Base-by-base conservation (phyloP, 495 filamentous ascomycete species). In the Bryoglossum gracile region DNA sequence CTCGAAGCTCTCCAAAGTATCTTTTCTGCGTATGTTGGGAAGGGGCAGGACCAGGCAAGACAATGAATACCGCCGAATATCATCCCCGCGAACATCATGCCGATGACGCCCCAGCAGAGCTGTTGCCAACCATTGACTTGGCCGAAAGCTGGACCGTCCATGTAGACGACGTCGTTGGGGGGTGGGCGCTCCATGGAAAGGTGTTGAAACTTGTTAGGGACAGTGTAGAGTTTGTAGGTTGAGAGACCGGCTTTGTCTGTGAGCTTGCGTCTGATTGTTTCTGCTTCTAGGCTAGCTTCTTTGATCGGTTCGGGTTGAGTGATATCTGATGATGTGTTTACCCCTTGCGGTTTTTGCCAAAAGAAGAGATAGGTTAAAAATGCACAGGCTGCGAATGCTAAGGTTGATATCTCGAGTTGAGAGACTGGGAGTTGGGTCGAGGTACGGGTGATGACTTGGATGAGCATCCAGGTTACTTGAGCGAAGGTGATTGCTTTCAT, bases 361-460 rank as follows among this genome's bases (percentile, higher is more conserved):
- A 19, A 65, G 4, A 57, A 54, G 6, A 46, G 28, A 18, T 51
- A 58, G 0, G 59, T 62, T 1, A 56, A 22, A 8, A 54, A 43
- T 2, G 64, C 56, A 39, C 60, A 65, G 2, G 51, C 36, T 2
- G 62, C 42, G 35, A 67, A 57, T n/a, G 56, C 61, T 1, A 64
- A 16, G 2, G 65, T 64, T 1, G 61, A 24, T 8, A 68, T 43
- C 46, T 71, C 68, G 4, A 68, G 51, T 8, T 58, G 51, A 9
- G 67, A 60, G 25, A 65, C 55, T 0, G 61, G 37, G 4, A 68
- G 51, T 18, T 50, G 21, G 44, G 56, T 41, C 0, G 48, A 39
- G 1, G 16, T 45, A 3, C 67, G 51, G 21, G 43, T 52, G 25
- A 66, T 51, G 36, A 59, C 34, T 18, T 66, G 61, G 16, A 61